Evolutionary conservation across 495 filamentous ascomycete species (phyloP).

Genomic region (Podospora australis): DNA sequence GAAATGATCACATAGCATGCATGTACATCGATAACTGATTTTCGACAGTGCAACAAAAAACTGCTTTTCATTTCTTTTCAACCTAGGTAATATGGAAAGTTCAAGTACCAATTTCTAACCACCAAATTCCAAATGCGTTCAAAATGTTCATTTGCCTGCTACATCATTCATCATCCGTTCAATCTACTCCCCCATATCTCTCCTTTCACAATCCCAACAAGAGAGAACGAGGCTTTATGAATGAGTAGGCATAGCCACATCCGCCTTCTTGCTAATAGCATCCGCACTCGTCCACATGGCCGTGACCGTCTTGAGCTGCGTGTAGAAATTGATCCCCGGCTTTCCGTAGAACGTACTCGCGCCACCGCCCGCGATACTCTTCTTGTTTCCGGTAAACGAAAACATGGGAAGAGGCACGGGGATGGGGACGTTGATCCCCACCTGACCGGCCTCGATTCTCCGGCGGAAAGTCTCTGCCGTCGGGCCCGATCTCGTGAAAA

Average conservation of each 20-base stretch:
- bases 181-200: background rate
- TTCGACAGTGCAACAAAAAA: too few species aligned
- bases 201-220: background rate
- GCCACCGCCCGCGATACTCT: conserved; percentile 86
- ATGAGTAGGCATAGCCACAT: conserved; percentile 92
- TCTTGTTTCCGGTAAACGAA: conserved; percentile 97
- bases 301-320: conserved; percentile 95
- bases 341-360: conserved; percentile 94
- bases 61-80: too few species aligned
- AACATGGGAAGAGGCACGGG: conserved; percentile 91
- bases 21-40: too few species aligned
- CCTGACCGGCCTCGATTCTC: conserved; percentile 68
- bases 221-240: conserved; percentile 2
- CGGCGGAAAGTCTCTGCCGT: conserved; percentile 56
- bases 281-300: conserved; percentile 84
- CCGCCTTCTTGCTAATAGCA: conserved; percentile 71
- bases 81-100: too few species aligned
- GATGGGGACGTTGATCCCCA: conserved; percentile 79
- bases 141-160: background rate
- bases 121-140: background rate
- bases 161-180: background rate
- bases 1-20: too few species aligned
- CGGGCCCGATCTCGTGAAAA: conserved; percentile 56
- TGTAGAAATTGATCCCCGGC: conserved; percentile 88
- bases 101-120: too few species aligned